phyloP scores from a whole-genome alignment of 148 eudicot species.

The Camellia lanceoleosa region DNA sequence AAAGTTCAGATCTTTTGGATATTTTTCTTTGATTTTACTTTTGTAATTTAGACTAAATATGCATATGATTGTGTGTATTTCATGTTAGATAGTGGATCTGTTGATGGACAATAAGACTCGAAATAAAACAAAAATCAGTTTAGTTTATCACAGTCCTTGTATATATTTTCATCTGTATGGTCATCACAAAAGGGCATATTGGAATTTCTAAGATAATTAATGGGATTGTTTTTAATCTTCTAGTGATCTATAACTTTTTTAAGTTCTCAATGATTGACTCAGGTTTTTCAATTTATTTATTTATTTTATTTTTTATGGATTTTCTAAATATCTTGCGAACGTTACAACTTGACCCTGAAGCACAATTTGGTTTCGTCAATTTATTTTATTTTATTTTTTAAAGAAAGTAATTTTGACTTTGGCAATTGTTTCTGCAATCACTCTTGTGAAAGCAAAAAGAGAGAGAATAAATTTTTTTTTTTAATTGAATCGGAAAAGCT shows the following conservation, averaged over 20 bases:
- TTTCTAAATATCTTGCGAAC: background rate
- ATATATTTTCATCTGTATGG: background rate
- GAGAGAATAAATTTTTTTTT: no score
- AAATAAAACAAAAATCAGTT: background rate
- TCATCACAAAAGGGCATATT: background rate
- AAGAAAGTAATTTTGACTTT: background rate
- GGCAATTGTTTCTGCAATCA: no score
- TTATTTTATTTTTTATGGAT: no score
- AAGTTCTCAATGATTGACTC: background rate
- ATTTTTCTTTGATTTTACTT: background rate
- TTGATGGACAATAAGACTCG: background rate
- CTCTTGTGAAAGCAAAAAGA: no score
- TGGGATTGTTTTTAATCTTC: background rate
- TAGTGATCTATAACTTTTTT: background rate
- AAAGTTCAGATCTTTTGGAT: background rate
- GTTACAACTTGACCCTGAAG: background rate
- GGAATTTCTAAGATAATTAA: background rate
- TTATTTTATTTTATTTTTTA: background rate
- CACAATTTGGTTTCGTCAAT: background rate
- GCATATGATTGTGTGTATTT: background rate
- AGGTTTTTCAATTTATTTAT: no score
- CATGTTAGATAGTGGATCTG: background rate
- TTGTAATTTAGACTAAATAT: background rate
- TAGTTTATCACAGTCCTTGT: background rate
- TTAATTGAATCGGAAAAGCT: no score